Evolutionary conservation across 2,329 filamentous ascomycete genomes (phyloP).

Genomic region (Trichoderma sp.): DNA sequence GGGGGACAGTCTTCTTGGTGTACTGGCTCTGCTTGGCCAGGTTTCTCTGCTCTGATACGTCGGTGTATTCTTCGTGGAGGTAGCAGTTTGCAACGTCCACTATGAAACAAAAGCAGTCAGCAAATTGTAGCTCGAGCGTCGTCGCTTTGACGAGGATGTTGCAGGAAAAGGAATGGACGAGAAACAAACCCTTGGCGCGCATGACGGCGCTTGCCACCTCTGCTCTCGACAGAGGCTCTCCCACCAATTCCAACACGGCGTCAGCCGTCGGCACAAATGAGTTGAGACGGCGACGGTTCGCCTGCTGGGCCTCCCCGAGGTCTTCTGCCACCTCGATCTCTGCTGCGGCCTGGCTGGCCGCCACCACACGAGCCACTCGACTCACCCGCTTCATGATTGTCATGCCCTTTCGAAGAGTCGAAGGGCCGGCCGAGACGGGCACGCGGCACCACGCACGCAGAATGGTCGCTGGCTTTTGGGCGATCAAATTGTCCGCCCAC

Average conservation of each 20-base stretch:
- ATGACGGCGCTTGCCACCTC: conserved; percentile 24
- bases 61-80: conserved; percentile 9
- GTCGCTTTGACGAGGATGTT: background rate
- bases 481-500: conserved; percentile 26
- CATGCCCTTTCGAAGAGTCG: conserved; percentile 26
- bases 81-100: conserved; percentile 29
- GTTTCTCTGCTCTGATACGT: conserved; percentile 1
- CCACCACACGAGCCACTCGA: conserved; percentile 1
- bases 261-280: conserved; percentile 14
- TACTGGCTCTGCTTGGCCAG: conserved; percentile 5
- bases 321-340: background rate
- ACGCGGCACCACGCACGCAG: conserved; percentile 35
- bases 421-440: conserved; percentile 27
- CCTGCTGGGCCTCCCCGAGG: background rate
- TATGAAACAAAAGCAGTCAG: conserved; percentile 20
- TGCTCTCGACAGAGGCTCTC: conserved; percentile 20
- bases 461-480: conserved; percentile 24
- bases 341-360: background rate
- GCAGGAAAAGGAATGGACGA: background rate
- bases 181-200: conserved; percentile 33
- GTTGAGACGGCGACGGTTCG: conserved; percentile 19
- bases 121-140: background rate
- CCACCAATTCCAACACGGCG: background rate
- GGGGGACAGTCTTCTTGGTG: conserved; percentile 24
- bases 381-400: conserved; percentile 37